Base-by-base conservation (phyloP, 1,139 yeast species). In the Sugiyamaella paludigena region DNA sequence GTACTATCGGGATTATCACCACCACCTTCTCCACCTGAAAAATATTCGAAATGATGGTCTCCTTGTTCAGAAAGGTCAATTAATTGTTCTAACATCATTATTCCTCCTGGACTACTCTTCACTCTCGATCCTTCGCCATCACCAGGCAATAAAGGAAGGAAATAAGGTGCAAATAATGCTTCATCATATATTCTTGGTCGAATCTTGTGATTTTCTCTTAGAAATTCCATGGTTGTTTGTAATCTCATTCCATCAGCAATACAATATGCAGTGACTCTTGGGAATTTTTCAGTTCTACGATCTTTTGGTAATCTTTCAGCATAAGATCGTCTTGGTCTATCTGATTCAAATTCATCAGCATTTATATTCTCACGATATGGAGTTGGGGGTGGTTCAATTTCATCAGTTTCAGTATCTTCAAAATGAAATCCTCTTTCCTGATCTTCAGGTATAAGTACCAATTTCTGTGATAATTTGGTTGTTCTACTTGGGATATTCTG, bases 11-110 rank as follows among this genome's bases (percentile, higher is more conserved):
- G 82, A 63, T 80, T 33, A 11, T 24, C 35, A 8, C 27, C 31
- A 10, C 34, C 40, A n/a, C 33, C 42, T 38, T 64, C 68, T n/a
- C 57, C 86, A 6, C 96, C 96, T 1, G 95, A 84, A 62, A 83
- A 89, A 63, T 87, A 91, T 61, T 89, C 97, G 63, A 83, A 89
- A 64, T 89, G 87, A 65, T 91, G 96, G 67, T 89, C 96, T 35
- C 87, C 77, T 62, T 83, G 89, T 66, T 89, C 97, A 43, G 87
- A 81, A 40, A 79, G 79, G 60, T 87, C 87, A 52, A 91, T 86
- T 61, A 87, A 71, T 45, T 82, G 80, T 63, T 89, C 97, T 80
- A 88, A 77, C 65, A 78, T 63, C 66, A 80, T 69, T 72, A 84
- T 66, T 72, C 91, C 68, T 67, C 87, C 72, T 67, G 86, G 80